Conservation (phyloP, 305 asterid species). For the Rubia tinctorum region DNA sequence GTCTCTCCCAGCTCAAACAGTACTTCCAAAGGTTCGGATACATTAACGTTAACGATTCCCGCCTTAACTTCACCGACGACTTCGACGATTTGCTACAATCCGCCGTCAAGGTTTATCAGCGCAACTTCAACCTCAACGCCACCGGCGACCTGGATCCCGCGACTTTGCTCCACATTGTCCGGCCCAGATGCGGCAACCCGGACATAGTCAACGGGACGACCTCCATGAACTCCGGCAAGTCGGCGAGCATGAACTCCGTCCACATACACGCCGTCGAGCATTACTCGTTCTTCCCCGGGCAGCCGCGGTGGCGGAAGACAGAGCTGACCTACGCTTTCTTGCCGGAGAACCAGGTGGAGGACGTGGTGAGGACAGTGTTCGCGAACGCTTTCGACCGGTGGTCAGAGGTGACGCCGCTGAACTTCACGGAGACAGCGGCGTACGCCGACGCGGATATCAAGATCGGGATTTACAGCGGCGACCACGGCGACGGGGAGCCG, state of each 20-base stretch:
- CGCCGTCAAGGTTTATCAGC: slow-evolving; percentile 68
- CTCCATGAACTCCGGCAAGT: slow-evolving; percentile 56
- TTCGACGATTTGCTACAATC: slow-evolving; percentile 59
- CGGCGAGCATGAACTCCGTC: slow-evolving; percentile 19
- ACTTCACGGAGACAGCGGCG: slow-evolving; percentile 45
- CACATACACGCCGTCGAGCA: slow-evolving; percentile 50
- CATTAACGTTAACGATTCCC: slow-evolving; percentile 35
- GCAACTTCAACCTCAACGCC: slow-evolving; percentile 63
- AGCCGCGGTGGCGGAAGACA: slow-evolving; percentile 65
- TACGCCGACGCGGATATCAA: slow-evolving; percentile 47
- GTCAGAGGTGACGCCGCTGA: slow-evolving; percentile 78
- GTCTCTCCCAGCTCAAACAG: slow-evolving; percentile 46
- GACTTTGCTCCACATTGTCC: slow-evolving; percentile 42
- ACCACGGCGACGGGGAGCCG: slow-evolving; percentile 93
- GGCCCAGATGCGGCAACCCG: slow-evolving; percentile 75
- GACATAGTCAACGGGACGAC: slow-evolving; percentile 66
- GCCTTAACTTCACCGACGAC: slow-evolving; percentile 48
- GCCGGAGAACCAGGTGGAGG: slow-evolving; percentile 46
- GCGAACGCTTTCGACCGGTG: slow-evolving; percentile 74
- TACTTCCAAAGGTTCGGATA: slow-evolving; percentile 76
- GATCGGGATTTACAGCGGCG: slow-evolving; percentile 68
- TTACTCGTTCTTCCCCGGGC: slow-evolving; percentile 67
- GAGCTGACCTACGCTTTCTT: slow-evolving; percentile 64
- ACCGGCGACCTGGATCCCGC: slow-evolving; percentile 60
- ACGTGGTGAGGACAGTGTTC: slow-evolving; percentile 36